Percentiles rank a stretch among this genome's conserved stretches.
Conservation (phyloP, 306 rosid species). For the Castanea mollissima region DNA sequence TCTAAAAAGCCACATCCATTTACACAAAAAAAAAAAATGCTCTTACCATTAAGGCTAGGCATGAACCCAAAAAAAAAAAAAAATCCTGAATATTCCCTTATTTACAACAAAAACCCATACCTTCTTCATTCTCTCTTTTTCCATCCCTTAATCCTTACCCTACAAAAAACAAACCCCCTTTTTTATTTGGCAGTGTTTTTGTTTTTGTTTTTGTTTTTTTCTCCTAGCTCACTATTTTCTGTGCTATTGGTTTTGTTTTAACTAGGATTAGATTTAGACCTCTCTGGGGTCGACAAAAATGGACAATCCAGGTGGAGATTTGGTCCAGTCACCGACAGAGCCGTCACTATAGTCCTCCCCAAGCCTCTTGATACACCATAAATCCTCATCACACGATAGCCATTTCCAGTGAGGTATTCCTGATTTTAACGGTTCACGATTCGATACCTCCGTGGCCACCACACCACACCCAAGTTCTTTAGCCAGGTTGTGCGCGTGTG, state of each 20-base stretch:
- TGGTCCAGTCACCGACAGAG: constrained; percentile 95
- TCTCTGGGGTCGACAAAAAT: constrained; percentile 98
- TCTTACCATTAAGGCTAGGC: background rate
- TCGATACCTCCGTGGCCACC: constrained; percentile 82
- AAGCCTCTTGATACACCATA: constrained; percentile 84
- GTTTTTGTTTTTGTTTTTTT: background rate
- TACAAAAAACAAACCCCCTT: background rate
- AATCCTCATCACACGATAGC: constrained; percentile 70
- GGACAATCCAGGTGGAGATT: constrained; percentile 66
- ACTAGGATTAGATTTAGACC: constrained; percentile 32
- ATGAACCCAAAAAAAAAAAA: background rate
- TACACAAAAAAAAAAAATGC: constrained; percentile 26
- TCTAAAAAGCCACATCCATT: constrained; percentile 51
- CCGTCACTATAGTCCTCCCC: constrained; percentile 85
- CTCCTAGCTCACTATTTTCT: background rate
- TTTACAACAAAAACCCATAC: constrained; percentile 32
- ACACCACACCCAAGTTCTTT: constrained; percentile 66
- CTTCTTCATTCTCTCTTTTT: background rate
- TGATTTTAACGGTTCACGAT: constrained; percentile 49
- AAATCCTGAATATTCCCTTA: constrained; percentile 26
- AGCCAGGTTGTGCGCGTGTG: constrained; percentile 72
- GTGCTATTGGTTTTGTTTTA: background rate
- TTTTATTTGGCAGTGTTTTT: background rate
- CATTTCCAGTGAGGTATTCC: constrained; percentile 92
- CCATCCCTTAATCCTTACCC: constrained; percentile 28